A percentile compares a stretch with the other conserved stretches of the same genome.
phyloP scores from a whole-genome alignment of 2,329 filamentous ascomycete species.

The Eurotiales sp. region DNA sequence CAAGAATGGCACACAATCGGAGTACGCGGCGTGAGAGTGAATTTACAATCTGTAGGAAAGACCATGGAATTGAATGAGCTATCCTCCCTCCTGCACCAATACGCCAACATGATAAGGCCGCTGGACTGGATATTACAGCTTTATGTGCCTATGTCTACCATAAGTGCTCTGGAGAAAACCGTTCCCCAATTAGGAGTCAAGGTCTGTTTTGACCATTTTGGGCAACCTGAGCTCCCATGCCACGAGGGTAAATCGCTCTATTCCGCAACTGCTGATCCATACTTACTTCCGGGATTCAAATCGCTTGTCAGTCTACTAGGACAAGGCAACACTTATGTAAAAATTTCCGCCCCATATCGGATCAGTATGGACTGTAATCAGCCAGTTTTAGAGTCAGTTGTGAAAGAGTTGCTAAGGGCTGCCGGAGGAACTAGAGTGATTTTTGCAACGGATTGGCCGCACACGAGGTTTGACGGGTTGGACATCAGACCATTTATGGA shows the following conservation, averaged over 20 bases:
- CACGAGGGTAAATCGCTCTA: no score
- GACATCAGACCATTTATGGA: slow-evolving; percentile 56
- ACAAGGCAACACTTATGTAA: slow-evolving; percentile 51
- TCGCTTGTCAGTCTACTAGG: slow-evolving; percentile 48
- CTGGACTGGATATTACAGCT: slow-evolving; percentile 58
- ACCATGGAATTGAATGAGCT: slow-evolving; percentile 41
- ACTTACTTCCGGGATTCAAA: slow-evolving; percentile 48
- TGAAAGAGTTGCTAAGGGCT: slow-evolving; percentile 45
- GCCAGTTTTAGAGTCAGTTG: slow-evolving; percentile 47
- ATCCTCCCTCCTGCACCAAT: slow-evolving; percentile 39
- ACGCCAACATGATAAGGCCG: slow-evolving; percentile 50
- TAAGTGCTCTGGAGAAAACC: slow-evolving; percentile 48
- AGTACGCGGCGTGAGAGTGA: slow-evolving; percentile 58
- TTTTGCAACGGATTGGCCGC: slow-evolving; percentile 63
- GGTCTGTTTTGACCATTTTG: slow-evolving; percentile 60
- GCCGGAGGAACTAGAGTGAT: slow-evolving; percentile 46
- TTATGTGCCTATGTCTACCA: slow-evolving; percentile 52
- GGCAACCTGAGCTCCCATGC: slow-evolving; percentile 41
- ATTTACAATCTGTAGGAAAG: slow-evolving; percentile 53
- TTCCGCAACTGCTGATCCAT: slow-evolving; percentile 40
- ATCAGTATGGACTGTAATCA: slow-evolving; percentile 44
- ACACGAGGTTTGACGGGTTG: slow-evolving; percentile 57
- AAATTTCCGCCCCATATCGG: slow-evolving; percentile 58
- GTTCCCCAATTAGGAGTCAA: slow-evolving; percentile 49
- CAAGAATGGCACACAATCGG: slow-evolving; percentile 54